Conservation (phyloP, 345 rosid genomes). For the Hibiscus mutabilis region DNA sequence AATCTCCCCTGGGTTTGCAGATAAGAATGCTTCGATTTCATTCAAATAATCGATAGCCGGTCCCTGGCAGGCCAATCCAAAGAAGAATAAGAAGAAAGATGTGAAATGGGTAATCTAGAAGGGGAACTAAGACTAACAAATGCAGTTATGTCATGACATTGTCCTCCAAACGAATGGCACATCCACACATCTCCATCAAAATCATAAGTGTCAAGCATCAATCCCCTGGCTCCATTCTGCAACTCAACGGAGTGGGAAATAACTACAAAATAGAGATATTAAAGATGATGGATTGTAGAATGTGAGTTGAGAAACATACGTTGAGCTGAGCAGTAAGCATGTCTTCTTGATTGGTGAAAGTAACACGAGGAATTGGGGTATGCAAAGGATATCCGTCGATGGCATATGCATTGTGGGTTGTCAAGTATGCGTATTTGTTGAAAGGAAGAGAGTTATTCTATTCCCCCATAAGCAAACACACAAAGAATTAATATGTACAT, state of each 20-base stretch:
- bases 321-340: slow-evolving; percentile 46
- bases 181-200: slow-evolving; percentile 62
- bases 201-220: slow-evolving; percentile 70
- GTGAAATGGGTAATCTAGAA: neutral
- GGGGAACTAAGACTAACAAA: slow-evolving; percentile 30
- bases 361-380: slow-evolving; percentile 44
- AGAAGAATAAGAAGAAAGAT: neutral
- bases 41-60: slow-evolving; percentile 49
- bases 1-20: slow-evolving; percentile 43
- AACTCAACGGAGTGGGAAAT: neutral
- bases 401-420: slow-evolving; percentile 69
- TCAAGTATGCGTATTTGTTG: slow-evolving; percentile 62
- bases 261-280: neutral
- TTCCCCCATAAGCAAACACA: neutral
- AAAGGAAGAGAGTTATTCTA: slow-evolving; percentile 64
- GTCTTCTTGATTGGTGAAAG: slow-evolving; percentile 61
- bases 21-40: slow-evolving; percentile 59
- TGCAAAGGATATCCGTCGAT: slow-evolving; percentile 43
- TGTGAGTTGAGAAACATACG: slow-evolving; percentile 16
- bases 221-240: slow-evolving; percentile 54
- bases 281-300: neutral
- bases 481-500: neutral
- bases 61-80: slow-evolving; percentile 24
- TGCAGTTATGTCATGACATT: slow-evolving; percentile 55
- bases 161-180: slow-evolving; percentile 57